These are phyloP conservation scores for Vishniacozyma victoriae DNA, from an alignment of 768 basidiomycete species.

Conservation along the genomic window DNA sequence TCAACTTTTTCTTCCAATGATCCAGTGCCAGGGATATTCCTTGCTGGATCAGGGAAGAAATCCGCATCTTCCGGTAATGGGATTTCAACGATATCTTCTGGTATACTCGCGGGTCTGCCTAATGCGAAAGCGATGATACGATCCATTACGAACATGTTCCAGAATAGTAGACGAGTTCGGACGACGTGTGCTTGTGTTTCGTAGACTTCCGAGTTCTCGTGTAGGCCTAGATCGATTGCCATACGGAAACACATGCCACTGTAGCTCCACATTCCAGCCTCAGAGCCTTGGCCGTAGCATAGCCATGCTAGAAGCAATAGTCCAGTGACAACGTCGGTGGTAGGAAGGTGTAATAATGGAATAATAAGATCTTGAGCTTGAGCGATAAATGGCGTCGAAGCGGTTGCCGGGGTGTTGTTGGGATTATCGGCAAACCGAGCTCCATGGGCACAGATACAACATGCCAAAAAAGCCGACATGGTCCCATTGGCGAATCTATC, in stretches of 20 bases:
- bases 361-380: slow-evolving; percentile 41
- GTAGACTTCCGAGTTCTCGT: slow-evolving; percentile 40
- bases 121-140: slow-evolving; percentile 39
- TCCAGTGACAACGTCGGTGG: slow-evolving; percentile 37
- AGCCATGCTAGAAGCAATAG: slow-evolving; percentile 41
- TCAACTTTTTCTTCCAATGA: slow-evolving; percentile 19
- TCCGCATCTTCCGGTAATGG: slow-evolving; percentile 41
- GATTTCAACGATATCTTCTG: slow-evolving; percentile 43
- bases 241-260: slow-evolving; percentile 42
- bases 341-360: slow-evolving; percentile 40
- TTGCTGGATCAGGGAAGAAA: slow-evolving; percentile 38
- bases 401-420: slow-evolving; percentile 11
- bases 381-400: slow-evolving; percentile 40
- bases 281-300: slow-evolving; percentile 39
- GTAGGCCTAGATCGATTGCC: slow-evolving; percentile 40
- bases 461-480: slow-evolving; percentile 41
- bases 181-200: slow-evolving; percentile 39
- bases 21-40: slow-evolving; percentile 18
- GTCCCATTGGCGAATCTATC: slow-evolving; percentile 39
- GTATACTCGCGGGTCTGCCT: slow-evolving; percentile 30
- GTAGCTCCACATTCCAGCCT: slow-evolving; percentile 42
- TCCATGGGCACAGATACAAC: slow-evolving; percentile 37
- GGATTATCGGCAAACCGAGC: slow-evolving; percentile 25
- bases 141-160: slow-evolving; percentile 42
- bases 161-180: slow-evolving; percentile 39